Percentiles rank a stretch among this genome's conserved stretches.
phyloP scores from a whole-genome alignment of 352 stramenopile species.

The Pythium coloratum region DNA sequence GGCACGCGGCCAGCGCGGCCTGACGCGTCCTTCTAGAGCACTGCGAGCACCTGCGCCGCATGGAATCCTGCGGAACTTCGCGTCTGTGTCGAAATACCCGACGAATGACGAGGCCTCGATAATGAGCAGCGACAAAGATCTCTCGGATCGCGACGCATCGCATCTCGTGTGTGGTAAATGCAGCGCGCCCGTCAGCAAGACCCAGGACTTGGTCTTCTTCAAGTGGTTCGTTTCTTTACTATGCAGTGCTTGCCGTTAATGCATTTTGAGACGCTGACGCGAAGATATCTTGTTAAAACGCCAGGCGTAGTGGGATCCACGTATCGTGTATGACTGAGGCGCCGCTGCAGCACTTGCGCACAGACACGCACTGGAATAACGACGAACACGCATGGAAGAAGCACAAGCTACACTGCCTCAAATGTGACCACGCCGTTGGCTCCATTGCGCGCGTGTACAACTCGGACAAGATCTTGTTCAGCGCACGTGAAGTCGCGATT shows the following conservation, averaged over 20 bases:
- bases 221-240: constrained; percentile 45
- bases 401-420: constrained; percentile 67
- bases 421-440: constrained; percentile 61
- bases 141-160: constrained; percentile 39
- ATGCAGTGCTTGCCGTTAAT: too few species aligned
- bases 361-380: constrained; percentile 39
- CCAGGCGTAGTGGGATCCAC: constrained; percentile 69
- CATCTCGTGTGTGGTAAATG: constrained; percentile 73
- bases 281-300: neutral
- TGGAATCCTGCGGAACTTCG: constrained; percentile 28
- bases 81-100: constrained; percentile 61
- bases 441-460: constrained; percentile 60
- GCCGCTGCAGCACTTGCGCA: constrained; percentile 53
- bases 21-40: neutral
- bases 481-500: constrained; percentile 59
- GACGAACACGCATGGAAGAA: constrained; percentile 52
- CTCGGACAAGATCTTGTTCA: constrained; percentile 75
- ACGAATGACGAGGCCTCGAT: constrained; percentile 49
- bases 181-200: constrained; percentile 56
- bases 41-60: neutral
- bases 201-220: constrained; percentile 74
- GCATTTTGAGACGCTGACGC: neutral
- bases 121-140: constrained; percentile 34
- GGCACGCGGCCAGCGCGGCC: neutral
- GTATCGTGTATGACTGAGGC: constrained; percentile 67